phyloP scores from a whole-genome alignment of 2,329 filamentous ascomycete genomes.

The Colletotrichum sp. region DNA sequence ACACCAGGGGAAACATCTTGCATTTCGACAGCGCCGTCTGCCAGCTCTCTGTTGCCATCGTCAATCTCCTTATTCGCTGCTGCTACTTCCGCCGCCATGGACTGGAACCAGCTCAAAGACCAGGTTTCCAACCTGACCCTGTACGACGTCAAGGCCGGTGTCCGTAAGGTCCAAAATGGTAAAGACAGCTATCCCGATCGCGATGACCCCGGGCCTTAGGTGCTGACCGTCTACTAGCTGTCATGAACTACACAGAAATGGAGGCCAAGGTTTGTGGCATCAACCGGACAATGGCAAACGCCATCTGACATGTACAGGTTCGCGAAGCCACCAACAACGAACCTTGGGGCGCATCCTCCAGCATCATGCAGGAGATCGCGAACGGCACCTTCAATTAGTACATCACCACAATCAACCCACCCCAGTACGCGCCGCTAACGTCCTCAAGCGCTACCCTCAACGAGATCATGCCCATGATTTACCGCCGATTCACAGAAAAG shows the following conservation, averaged over 20 bases:
- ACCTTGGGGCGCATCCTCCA: slow-evolving; percentile 88
- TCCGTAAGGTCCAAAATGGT: slow-evolving; percentile 98
- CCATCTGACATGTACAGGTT: slow-evolving; percentile 60
- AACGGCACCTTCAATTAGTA: slow-evolving; percentile 99
- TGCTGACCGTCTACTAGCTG: slow-evolving; percentile 63
- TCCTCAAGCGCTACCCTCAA: slow-evolving; percentile 83
- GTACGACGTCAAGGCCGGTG: slow-evolving; percentile 94
- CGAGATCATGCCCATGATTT: slow-evolving; percentile 99
- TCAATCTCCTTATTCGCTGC: not conserved
- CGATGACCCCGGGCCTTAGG: not conserved
- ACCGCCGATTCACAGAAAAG: slow-evolving; percentile 98
- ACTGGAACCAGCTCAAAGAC: slow-evolving; percentile 83
- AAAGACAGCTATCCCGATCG: slow-evolving; percentile 31
- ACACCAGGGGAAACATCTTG: not conserved
- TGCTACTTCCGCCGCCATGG: slow-evolving; percentile 61
- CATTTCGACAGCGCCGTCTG: not conserved
- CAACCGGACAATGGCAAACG: not conserved
- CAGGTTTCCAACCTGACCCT: slow-evolving; percentile 90
- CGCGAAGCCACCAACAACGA: slow-evolving; percentile 99
- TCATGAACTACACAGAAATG: slow-evolving; percentile 99
- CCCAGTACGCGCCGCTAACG: not conserved
- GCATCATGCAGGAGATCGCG: slow-evolving; percentile 96
- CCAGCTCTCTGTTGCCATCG: not conserved
- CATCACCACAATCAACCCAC: not conserved
- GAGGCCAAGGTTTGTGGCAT: slow-evolving; percentile 64